Evolutionary conservation across 257 asterid genomes (phyloP).

Genomic region (Lavandula angustifolia): DNA sequence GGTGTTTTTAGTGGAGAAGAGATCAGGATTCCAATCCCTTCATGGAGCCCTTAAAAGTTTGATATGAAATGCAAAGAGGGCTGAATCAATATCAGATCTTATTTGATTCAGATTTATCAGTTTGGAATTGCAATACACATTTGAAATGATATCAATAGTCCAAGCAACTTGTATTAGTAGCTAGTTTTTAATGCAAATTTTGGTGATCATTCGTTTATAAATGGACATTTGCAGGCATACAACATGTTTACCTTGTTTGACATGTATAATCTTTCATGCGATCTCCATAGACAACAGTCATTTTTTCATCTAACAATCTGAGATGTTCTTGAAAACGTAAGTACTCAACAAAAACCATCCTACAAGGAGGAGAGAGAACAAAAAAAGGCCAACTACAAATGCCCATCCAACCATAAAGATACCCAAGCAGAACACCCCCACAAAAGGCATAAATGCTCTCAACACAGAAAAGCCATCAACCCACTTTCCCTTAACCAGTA

Average conservation of each 20-base stretch:
- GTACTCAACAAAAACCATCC: constrained; percentile 72
- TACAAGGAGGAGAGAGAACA: constrained; percentile 61
- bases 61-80: neutral
- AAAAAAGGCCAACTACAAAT: constrained; percentile 57
- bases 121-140: neutral
- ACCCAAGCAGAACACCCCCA: constrained; percentile 66
- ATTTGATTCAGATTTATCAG: neutral
- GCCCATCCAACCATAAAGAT: constrained; percentile 81
- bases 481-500: constrained; percentile 75
- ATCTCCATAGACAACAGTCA: neutral
- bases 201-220: neutral
- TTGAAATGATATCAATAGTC: neutral
- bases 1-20: neutral
- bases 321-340: constrained; percentile 46
- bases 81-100: neutral
- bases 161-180: neutral
- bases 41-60: neutral
- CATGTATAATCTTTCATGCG: neutral
- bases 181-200: neutral
- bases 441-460: constrained; percentile 70
- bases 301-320: constrained; percentile 47
- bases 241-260: neutral
- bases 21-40: neutral
- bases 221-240: neutral
- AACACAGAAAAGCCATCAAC: constrained; percentile 55